phyloP scores from a whole-genome alignment of 306 rosid genomes.

The Vachellia pachyceras region DNA sequence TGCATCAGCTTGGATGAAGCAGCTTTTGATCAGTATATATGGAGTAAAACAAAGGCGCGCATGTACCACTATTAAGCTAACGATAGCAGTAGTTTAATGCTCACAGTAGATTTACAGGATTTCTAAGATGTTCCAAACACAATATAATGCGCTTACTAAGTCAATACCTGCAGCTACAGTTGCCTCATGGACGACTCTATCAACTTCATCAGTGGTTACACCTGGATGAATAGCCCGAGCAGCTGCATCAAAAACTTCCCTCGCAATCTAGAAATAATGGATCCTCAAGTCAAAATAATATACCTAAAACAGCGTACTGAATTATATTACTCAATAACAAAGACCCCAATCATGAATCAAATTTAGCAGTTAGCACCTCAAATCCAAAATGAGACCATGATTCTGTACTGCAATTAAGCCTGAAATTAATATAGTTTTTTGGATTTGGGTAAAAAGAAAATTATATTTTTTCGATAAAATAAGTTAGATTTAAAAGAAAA shows the following conservation, averaged over 20 bases:
- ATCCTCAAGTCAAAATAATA: neutral
- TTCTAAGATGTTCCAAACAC: neutral
- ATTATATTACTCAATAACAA: conserved; percentile 9
- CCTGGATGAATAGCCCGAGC: conserved; percentile 87
- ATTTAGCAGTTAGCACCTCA: neutral
- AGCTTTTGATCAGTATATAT: neutral
- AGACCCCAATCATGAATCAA: conserved; percentile 15
- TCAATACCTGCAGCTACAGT: conserved; percentile 83
- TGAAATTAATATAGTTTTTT: too few species aligned
- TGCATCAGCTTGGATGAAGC: neutral
- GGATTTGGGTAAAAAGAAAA: too few species aligned
- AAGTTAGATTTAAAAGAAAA: neutral
- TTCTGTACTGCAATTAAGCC: conserved; percentile 2
- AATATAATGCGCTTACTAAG: conserved; percentile 10
- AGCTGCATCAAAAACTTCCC: conserved; percentile 93
- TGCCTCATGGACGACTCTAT: conserved; percentile 89
- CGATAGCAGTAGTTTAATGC: neutral
- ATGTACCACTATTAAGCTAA: neutral
- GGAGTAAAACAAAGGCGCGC: neutral
- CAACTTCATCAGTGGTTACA: conserved; percentile 94
- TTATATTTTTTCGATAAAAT: neutral
- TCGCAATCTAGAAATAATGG: conserved; percentile 65
- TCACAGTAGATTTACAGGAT: conserved; percentile 7
- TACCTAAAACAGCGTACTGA: neutral
- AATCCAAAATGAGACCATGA: conserved; percentile 20